These are phyloP conservation scores for Themeda triandra DNA, from an alignment of 176 grass and related monocot species.

Conservation along the genomic window DNA sequence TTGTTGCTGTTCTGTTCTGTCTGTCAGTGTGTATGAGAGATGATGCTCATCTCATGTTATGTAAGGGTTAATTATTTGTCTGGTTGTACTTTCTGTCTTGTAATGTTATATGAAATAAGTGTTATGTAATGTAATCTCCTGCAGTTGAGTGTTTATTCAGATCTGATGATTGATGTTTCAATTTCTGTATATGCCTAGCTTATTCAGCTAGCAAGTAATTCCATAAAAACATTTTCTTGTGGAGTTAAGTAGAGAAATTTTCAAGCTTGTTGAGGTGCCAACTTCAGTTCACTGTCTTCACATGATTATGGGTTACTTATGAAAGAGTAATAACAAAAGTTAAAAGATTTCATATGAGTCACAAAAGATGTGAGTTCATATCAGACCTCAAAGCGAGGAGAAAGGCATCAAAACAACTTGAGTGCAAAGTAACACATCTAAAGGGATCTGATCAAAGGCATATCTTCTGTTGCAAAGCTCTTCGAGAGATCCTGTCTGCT, in stretches of 20 bases:
- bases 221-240: background rate
- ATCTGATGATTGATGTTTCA: background rate
- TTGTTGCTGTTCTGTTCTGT: slow-evolving; percentile 1
- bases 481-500: slow-evolving; percentile 22
- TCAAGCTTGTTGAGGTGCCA: background rate
- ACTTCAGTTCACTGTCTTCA: background rate
- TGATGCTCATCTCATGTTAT: slow-evolving; percentile 30
- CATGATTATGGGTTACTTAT: background rate
- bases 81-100: slow-evolving; percentile 18
- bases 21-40: background rate
- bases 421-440: slow-evolving; percentile 25
- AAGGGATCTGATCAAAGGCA: slow-evolving; percentile 6
- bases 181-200: background rate
- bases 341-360: no score
- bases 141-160: background rate
- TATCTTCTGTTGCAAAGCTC: slow-evolving; percentile 24
- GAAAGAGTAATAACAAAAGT: background rate
- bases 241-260: background rate
- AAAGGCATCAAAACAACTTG: slow-evolving; percentile 28
- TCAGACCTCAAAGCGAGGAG: slow-evolving; percentile 3
- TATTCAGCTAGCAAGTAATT: background rate
- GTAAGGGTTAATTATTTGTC: background rate
- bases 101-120: slow-evolving; percentile 15
- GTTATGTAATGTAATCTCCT: background rate
- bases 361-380: background rate